Evolutionary conservation across 805 yeast genomes (phyloP), one percentile per base, ranked within the genome.

Genomic region (Candida peoriensis): DNA sequence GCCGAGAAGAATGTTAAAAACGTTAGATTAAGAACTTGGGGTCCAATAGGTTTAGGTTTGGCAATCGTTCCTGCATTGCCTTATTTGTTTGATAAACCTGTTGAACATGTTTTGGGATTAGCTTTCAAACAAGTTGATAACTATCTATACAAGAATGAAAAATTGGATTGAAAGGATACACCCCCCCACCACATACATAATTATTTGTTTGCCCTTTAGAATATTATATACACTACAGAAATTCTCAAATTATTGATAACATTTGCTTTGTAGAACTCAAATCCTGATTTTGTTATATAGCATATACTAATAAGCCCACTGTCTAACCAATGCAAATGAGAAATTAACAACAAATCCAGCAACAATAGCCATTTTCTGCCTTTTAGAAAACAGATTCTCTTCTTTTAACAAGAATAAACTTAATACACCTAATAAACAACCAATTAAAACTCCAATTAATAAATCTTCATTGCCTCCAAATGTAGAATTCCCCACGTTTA

Each of bases 1-100:
- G 75, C 85, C 55, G 49, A 55, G 39, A 78, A 78, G 55, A 76
- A 78, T 53, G 56, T 71, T 33, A 61, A 64, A 30, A 68, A 65
- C 39, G 64, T 66, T 36, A 38, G 60, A 1, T 34, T 84, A 39
- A 73, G 72, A 48, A 64, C 76, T 0, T 82, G 74, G 57, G 89
- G 89, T 5, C 94, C 95, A 2, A 89, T 83, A 20, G 84, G 70
- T n/a, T 44, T 81, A 17, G 95, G 95, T 28, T 64, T 84, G 46
- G 77, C 81, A 1, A 72, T 82, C 22, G 93, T 84, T 23, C 95
- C 95, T 1, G 60, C 77, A 20, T 64, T 84, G 43, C 95, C 95
- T 4, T 81, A 78, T 50, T 50, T 83, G 46, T 84, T 84, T 47
- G 95, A 84, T 57, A 84, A 82, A 57, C 94, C 94, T 1, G 86